Conservation (phyloP, 139 green algal genomes). For the Astrephomene gubernaculifera region DNA sequence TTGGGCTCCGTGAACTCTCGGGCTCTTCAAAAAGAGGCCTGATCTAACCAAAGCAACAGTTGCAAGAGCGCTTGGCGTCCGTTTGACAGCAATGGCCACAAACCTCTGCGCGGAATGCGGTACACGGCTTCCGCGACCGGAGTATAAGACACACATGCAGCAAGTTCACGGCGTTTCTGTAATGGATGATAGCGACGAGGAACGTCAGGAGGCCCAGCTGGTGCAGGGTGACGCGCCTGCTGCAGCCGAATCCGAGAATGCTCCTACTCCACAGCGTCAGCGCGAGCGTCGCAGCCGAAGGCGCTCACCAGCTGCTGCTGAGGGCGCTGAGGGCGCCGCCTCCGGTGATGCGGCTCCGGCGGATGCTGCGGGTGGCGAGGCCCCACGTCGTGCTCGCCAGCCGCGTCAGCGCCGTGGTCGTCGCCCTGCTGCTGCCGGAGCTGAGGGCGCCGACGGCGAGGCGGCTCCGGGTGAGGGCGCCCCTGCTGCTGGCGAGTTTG, state of each 20-base stretch:
- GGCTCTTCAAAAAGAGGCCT: no score
- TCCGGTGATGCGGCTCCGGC: neutral
- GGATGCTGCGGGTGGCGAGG: neutral
- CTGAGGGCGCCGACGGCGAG: neutral
- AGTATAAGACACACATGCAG: constrained; percentile 35
- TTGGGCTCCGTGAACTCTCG: no score
- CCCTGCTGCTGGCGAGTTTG: neutral
- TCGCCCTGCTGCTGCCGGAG: neutral
- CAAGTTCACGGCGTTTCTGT: constrained; percentile 14
- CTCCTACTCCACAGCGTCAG: neutral
- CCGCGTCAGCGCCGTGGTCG: neutral
- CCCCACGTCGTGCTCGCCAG: neutral
- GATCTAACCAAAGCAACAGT: no score
- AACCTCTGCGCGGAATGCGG: constrained; percentile 41
- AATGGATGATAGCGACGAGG: constrained; percentile 14
- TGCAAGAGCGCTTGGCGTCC: no score
- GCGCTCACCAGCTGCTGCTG: neutral
- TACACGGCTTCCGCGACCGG: neutral
- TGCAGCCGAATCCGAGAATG: neutral
- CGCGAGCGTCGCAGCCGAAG: neutral
- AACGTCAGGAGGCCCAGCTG: neutral
- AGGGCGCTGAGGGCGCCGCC: neutral
- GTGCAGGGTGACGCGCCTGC: neutral
- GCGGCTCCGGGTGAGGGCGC: neutral
- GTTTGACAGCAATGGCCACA: constrained; percentile 27